These are phyloP conservation scores for Oenanthe javanica DNA, from an alignment of 140 eudicot genomes.

Conservation along the genomic window DNA sequence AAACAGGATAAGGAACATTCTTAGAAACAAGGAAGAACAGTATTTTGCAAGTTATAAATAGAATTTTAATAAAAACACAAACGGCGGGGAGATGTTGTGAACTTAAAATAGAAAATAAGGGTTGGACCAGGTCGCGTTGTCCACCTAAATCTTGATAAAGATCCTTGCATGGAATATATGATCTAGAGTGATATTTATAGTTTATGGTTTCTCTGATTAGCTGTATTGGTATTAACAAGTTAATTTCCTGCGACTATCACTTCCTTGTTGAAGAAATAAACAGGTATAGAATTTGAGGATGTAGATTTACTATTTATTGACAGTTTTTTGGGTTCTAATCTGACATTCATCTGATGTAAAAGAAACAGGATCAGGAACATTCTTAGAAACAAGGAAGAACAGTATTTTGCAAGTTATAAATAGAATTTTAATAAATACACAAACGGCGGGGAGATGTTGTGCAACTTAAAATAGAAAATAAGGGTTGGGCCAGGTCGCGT, in stretches of 20 bases:
- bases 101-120: not conserved
- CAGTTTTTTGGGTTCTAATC: not conserved
- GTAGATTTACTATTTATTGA: not conserved
- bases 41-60: too few relatives aligned
- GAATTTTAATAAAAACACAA: too few relatives aligned
- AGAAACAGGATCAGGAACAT: not conserved
- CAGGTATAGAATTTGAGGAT: not conserved
- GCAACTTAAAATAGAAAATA: not conserved
- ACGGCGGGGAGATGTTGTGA: not conserved
- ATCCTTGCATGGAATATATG: too few relatives aligned
- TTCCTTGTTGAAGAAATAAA: not conserved
- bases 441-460: not conserved
- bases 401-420: too few relatives aligned
- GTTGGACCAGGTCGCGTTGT: not conserved
- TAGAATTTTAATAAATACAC: too few relatives aligned
- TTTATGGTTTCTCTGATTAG: not conserved
- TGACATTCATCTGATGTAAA: not conserved
- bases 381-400: not conserved
- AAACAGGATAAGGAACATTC: not conserved
- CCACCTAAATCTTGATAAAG: not conserved
- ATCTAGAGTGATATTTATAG: too few relatives aligned
- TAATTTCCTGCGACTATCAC: not conserved
- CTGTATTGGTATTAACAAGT: not conserved
- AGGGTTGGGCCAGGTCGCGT: not conserved
- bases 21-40: not conserved